A percentile compares a stretch with the other conserved stretches of the same genome.
Evolutionary conservation across 83 land plant species (phyloP).

Genomic region (Picea engelmannii): DNA sequence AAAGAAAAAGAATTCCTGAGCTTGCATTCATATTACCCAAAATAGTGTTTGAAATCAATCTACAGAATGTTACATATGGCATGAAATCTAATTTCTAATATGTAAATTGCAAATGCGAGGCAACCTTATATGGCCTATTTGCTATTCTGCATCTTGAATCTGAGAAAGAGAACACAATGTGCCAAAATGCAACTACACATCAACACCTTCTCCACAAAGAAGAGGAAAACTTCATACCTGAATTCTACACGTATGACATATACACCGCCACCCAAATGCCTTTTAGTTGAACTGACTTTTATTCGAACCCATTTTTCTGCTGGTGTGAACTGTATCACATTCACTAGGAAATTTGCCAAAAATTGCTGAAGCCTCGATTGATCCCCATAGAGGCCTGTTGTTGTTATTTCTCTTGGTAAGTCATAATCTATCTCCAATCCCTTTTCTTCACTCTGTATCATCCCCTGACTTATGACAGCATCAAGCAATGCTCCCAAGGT

Average conservation of each 20-base stretch:
- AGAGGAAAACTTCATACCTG: conserved; percentile 40
- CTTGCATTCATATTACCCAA: too few relatives aligned
- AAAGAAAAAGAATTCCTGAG: too few relatives aligned
- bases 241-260: conserved; percentile 54
- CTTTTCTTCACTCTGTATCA: conserved; percentile 57
- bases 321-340: conserved; percentile 49
- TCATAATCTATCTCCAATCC: conserved; percentile 39
- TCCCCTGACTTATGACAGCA: conserved; percentile 65
- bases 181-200: neutral
- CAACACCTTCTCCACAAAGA: neutral
- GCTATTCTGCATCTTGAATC: neutral
- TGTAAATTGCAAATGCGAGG: neutral
- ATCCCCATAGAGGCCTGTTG: conserved; percentile 55
- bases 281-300: conserved; percentile 34
- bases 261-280: conserved; percentile 47
- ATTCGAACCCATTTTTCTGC: conserved; percentile 44
- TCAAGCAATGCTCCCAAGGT: conserved; percentile 47
- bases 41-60: neutral
- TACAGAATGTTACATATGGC: neutral
- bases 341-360: conserved; percentile 53
- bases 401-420: conserved; percentile 24
- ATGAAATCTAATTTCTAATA: neutral
- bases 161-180: neutral
- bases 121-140: neutral
- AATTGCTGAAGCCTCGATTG: conserved; percentile 68